Evolutionary conservation across 768 basidiomycete species (phyloP), one percentile per base, ranked within the genome.

Genomic region (Sistotremastrum niveocremeum): DNA sequence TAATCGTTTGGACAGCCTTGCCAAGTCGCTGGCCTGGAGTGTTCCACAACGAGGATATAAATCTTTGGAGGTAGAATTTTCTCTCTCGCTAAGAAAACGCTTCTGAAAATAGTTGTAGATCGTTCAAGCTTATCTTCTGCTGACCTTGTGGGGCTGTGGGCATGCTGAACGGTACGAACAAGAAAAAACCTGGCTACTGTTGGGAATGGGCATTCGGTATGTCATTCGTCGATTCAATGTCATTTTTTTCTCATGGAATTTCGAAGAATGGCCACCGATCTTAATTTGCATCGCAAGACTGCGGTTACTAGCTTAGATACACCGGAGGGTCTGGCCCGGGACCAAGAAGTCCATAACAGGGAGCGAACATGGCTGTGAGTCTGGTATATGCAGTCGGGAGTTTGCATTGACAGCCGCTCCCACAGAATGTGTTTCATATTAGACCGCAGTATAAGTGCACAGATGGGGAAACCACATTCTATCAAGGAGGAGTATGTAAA

Each of bases 81-180:
- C 20, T 39, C 20, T 37, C 34, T 39, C 34, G 36, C 31, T 31
- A 31, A 4, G 31, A 34, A 6, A 12, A 2, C 12, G 11, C 35
- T 20, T 28, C n/a, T 8, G n/a, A 44, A 10, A 12, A 42, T 61
- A 56, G 38, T 58, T 62, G 6, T 59, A 67, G 65, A 89, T 94
- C 49, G 87, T 93, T 4, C 93, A 99, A 58, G 94, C 90, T 0
- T 99, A 95, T 61, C 66, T 97, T 12, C 68, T 99, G 6, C 77
- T 97, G 44, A 71, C 83, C 2, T 63, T 89, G 9, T 98, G 88
- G 83, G 89, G 91, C 5, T 82, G 88, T 53, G 91, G 91, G 20
- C 91, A 93, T 4, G 90, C 91, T 20, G 91, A 98, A 61, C 77
- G 91, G 6, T 99, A 89, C 56, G 94, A 99, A 59, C 89, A 94